A percentile compares a stretch with the other conserved stretches of the same genome.
phyloP scores from a whole-genome alignment of 352 stramenopile species.

The Globisporangium solare region DNA sequence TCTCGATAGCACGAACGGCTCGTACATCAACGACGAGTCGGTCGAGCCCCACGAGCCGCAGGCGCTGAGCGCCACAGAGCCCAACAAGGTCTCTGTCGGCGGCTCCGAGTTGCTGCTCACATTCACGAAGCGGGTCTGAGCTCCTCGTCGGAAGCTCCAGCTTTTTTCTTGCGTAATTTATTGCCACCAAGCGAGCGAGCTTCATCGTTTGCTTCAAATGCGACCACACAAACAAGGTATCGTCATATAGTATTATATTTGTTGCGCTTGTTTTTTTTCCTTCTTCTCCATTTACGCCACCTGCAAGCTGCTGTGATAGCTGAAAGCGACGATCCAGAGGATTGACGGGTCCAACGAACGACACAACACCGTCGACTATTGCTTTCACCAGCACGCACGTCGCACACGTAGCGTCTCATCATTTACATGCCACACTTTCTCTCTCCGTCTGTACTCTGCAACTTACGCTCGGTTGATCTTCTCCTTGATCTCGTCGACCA shows the following conservation, averaged over 20 bases:
- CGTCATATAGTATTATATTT: slow-evolving; percentile 44
- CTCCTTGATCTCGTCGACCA: slow-evolving; percentile 70
- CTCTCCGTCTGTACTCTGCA: neutral
- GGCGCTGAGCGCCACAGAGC: slow-evolving; percentile 33
- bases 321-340: too few relatives aligned
- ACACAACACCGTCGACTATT: too few relatives aligned
- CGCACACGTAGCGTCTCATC: too few relatives aligned
- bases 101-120: slow-evolving; percentile 48
- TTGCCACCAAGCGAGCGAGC: too few relatives aligned
- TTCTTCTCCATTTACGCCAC: slow-evolving; percentile 2
- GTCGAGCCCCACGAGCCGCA: slow-evolving; percentile 48
- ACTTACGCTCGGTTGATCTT: slow-evolving; percentile 28
- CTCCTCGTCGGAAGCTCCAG: slow-evolving; percentile 8
- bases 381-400: too few relatives aligned
- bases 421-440: too few relatives aligned
- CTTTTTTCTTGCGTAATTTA: neutral
- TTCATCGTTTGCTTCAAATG: too few relatives aligned
- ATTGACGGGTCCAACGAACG: too few relatives aligned
- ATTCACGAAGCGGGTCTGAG: slow-evolving; percentile 30
- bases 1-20: slow-evolving; percentile 81
- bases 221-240: neutral
- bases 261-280: slow-evolving; percentile 13
- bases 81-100: slow-evolving; percentile 49
- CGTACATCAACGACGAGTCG: slow-evolving; percentile 49
- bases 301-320: too few relatives aligned